A percentile compares a stretch with the other conserved stretches of the same genome.
phyloP scores from a whole-genome alignment of 2,329 filamentous ascomycete genomes.

The Pseudocercospora fijiensis region DNA sequence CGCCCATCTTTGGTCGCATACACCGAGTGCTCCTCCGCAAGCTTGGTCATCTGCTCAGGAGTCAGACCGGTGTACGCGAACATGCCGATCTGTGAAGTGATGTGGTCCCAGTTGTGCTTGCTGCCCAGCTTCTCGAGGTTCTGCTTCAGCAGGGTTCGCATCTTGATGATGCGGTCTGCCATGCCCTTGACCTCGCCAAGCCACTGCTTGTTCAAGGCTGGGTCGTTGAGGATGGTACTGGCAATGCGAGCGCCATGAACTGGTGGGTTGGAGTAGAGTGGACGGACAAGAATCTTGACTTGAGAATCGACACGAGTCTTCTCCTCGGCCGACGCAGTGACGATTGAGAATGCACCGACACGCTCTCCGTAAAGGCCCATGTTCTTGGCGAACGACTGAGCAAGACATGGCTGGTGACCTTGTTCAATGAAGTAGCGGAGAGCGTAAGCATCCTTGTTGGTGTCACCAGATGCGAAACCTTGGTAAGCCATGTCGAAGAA shows the following conservation, averaged over 20 bases:
- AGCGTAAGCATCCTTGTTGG: slow-evolving; percentile 88
- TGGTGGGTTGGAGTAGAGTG: slow-evolving; percentile 96
- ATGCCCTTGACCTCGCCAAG: slow-evolving; percentile 95
- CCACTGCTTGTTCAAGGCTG: slow-evolving; percentile 87
- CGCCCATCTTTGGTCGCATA: slow-evolving; percentile 93
- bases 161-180: slow-evolving; percentile 98
- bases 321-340: slow-evolving; percentile 81
- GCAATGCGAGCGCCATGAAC: slow-evolving; percentile 95
- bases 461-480: slow-evolving; percentile 91
- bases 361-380: slow-evolving; percentile 99
- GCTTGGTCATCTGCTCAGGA: slow-evolving; percentile 82
- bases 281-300: slow-evolving; percentile 96
- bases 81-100: slow-evolving; percentile 98
- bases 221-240: slow-evolving; percentile 83
- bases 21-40: slow-evolving; percentile 94
- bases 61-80: slow-evolving; percentile 96
- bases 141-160: slow-evolving; percentile 90
- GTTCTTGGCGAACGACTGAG: slow-evolving; percentile 98
- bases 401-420: slow-evolving; percentile 83
- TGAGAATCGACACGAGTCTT: slow-evolving; percentile 95
- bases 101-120: slow-evolving; percentile 98
- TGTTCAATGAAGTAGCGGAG: slow-evolving; percentile 90
- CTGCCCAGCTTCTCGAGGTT: slow-evolving; percentile 93
- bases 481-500: slow-evolving; percentile 99
- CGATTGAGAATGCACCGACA: slow-evolving; percentile 92